Percentiles rank a stretch among this genome's conserved stretches.
Evolutionary conservation across 257 asterid species (phyloP).

Genomic region (Solanum ossicruentum): DNA sequence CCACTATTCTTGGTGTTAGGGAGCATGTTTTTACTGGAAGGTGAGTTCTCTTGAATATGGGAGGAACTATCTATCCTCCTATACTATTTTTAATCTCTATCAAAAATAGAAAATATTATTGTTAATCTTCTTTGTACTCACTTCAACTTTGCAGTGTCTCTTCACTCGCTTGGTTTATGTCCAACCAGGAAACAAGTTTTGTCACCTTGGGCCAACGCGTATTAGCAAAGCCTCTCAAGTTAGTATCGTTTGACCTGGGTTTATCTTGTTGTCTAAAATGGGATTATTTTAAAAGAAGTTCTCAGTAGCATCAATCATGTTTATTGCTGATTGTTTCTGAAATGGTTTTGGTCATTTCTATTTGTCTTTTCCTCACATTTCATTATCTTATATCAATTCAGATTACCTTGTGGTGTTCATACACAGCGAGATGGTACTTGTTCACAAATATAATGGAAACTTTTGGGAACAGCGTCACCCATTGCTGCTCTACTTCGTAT

Average conservation of each 20-base stretch:
- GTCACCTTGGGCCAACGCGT: constrained; percentile 99
- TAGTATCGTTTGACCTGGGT: constrained; percentile 14
- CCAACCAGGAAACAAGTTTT: constrained; percentile 98
- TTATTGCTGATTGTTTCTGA: neutral
- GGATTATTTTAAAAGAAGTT: neutral
- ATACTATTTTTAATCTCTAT: neutral
- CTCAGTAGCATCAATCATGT: neutral
- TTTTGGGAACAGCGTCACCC: neutral
- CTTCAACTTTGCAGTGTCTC: constrained; percentile 69
- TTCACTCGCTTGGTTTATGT: constrained; percentile 98
- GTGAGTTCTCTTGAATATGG: constrained; percentile 19
- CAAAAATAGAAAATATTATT: neutral
- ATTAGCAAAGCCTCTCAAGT: constrained; percentile 94
- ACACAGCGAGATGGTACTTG: neutral
- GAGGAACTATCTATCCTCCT: neutral
- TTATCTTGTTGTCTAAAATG: neutral
- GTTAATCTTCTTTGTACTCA: neutral
- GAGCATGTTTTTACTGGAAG: constrained; percentile 99
- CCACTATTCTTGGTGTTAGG: constrained; percentile 95
- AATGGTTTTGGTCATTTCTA: neutral
- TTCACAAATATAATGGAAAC: neutral
- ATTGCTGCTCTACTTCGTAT: neutral
- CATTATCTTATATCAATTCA: neutral
- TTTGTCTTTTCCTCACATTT: neutral
- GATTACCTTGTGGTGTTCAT: neutral